Evolutionary conservation across 345 rosid genomes (phyloP).

Genomic region (Litchi chinensis): DNA sequence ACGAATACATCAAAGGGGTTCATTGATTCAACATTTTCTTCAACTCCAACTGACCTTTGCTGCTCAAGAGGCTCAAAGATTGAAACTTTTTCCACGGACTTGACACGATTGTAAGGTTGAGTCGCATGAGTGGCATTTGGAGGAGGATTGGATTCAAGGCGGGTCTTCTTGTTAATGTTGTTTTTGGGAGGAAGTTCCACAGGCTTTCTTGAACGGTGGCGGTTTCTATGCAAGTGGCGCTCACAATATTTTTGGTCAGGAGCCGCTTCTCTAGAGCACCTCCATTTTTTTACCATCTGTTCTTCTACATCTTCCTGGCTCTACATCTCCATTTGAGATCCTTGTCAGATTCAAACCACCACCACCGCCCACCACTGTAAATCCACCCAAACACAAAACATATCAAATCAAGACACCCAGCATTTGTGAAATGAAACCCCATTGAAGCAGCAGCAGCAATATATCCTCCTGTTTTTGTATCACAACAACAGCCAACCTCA

Average conservation of each 20-base stretch:
- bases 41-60: conserved; percentile 29
- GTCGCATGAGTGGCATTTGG: not conserved
- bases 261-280: conserved; percentile 80
- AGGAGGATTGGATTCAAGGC: conserved; percentile 16
- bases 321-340: conserved; percentile 48
- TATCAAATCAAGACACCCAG: not conserved
- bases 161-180: conserved; percentile 36
- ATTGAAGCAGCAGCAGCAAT: conserved; percentile 27
- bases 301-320: conserved; percentile 81
- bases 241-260: conserved; percentile 82
- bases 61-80: conserved; percentile 29
- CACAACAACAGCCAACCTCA: not conserved
- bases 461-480: conserved; percentile 20
- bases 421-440: conserved; percentile 66
- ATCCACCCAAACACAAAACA: not conserved
- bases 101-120: conserved; percentile 20
- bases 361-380: conserved; percentile 35
- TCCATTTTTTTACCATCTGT: conserved; percentile 94
- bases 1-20: too few species aligned
- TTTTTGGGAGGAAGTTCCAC: conserved; percentile 60
- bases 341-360: conserved; percentile 32
- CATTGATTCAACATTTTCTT: not conserved
- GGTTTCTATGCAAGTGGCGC: conserved; percentile 81
- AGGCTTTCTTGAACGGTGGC: conserved; percentile 99
- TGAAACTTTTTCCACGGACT: conserved; percentile 23